Conservation (phyloP, 2,329 filamentous ascomycete species). For the Chalara sp. region DNA sequence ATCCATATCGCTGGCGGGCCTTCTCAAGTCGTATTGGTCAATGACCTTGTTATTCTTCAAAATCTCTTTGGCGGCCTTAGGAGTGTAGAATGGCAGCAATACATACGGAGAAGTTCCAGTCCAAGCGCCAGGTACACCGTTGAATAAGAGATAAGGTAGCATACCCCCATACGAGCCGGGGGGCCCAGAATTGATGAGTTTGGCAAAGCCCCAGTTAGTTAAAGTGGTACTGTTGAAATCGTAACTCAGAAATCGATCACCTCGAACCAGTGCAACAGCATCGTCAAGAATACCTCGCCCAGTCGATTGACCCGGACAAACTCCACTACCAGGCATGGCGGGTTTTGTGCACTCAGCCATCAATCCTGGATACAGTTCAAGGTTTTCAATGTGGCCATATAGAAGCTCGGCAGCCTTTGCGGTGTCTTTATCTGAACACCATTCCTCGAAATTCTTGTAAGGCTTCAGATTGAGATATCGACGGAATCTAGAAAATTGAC, state of each 20-base stretch:
- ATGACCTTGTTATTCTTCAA: conserved; percentile 38
- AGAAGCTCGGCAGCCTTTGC: conserved; percentile 35
- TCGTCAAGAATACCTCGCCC: conserved; percentile 40
- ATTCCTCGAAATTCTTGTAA: conserved; percentile 43
- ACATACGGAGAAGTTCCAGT: conserved; percentile 40
- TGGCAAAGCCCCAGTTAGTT: conserved; percentile 43
- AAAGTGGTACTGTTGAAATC: conserved; percentile 41
- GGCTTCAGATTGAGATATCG: conserved; percentile 43
- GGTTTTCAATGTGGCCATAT: conserved; percentile 44
- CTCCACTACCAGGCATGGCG: conserved; percentile 32
- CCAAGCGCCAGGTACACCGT: conserved; percentile 36
- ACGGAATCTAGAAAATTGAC: conserved; percentile 28
- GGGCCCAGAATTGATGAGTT: conserved; percentile 21
- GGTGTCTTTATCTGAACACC: conserved; percentile 40
- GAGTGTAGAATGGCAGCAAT: conserved; percentile 44
- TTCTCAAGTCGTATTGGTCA: conserved; percentile 37
- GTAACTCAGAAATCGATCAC: conserved; percentile 39
- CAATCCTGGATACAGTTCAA: conserved; percentile 41
- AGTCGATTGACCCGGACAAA: conserved; percentile 37
- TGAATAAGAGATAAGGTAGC: too few species aligned
- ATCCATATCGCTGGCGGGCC: conserved; percentile 33
- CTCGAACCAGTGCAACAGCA: conserved; percentile 39
- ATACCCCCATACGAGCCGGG: too few species aligned
- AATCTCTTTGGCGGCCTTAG: conserved; percentile 38
- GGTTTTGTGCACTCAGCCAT: not conserved